phyloP scores from a whole-genome alignment of 1,284 basidiomycete genomes.

The Cryptococcus amylolentus region DNA sequence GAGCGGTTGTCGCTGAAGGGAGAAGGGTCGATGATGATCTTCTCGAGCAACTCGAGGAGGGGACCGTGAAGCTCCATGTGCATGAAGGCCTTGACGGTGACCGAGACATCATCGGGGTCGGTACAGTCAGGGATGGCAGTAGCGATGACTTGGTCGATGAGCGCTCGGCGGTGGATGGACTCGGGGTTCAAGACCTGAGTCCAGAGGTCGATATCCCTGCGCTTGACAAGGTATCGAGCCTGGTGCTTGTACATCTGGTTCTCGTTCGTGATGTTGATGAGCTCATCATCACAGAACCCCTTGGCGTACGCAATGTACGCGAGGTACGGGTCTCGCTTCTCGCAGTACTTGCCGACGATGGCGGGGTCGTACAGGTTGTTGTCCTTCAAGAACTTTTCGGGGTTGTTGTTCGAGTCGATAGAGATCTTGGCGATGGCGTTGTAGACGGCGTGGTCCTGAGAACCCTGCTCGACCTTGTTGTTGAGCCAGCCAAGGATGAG shows the following conservation, averaged over 20 bases:
- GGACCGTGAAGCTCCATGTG: conserved; percentile 95
- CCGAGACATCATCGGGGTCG: conserved; percentile 96
- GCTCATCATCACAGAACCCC: conserved; percentile 97
- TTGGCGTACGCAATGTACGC: conserved; percentile 99
- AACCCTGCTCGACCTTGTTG: conserved; percentile 83
- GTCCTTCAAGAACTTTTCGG: conserved; percentile 95
- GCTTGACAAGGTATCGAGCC: conserved; percentile 94
- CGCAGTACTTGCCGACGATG: conserved; percentile 98
- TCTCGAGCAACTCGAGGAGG: conserved; percentile 95
- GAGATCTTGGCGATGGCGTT: conserved; percentile 98
- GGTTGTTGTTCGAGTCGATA: conserved; percentile 98
- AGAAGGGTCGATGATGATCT: conserved; percentile 95
- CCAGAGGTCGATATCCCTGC: conserved; percentile 94
- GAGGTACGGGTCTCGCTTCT: conserved; percentile 95
- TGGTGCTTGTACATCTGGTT: conserved; percentile 99
- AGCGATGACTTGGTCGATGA: conserved; percentile 93
- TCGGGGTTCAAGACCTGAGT: conserved; percentile 86
- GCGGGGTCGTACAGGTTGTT: conserved; percentile 94
- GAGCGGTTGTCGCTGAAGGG: conserved; percentile 97
- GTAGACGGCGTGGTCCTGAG: conserved; percentile 88
- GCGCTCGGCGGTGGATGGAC: conserved; percentile 86
- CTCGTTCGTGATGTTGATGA: conserved; percentile 95
- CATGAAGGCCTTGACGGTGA: conserved; percentile 98
- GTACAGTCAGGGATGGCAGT: conserved; percentile 96
- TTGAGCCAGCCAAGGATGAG: conserved; percentile 97